Base-by-base conservation (phyloP, 2,329 filamentous ascomycete genomes). In the Rachicladosporium sp. region DNA sequence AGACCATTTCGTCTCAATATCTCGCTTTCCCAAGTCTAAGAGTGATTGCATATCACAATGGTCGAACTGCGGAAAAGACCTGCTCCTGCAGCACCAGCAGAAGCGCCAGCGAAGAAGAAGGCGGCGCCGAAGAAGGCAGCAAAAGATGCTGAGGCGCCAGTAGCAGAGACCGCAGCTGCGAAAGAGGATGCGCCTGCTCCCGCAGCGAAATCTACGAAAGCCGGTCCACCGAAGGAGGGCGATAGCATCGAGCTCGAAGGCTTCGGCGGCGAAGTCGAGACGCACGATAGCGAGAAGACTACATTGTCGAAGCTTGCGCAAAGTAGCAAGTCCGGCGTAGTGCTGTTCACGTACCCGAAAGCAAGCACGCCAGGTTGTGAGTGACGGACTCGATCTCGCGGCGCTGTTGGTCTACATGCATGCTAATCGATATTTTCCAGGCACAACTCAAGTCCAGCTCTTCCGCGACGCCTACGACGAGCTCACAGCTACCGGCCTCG, bases 281-380 rank as follows among this genome's bases (percentile, higher is more conserved):
- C 81, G 46, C 78, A 96, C 49, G 85, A 93, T 47, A 87, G 87
- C 53, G 67, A 71, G 39, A 83, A 81, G 65, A 87, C 82, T 4
- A 86, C 78, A 1, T 68, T 98, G 43, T 81, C 85, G 65, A 70
- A 78, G 51, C 76, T 98, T 15, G 73, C 95, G 36, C 80, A 86
- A 37, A 74, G 82, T 56, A 93, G 87, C 72, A 79, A 84, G 65
- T 71, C 74, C 29, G 91, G 89, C 19, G 82, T 96, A 33, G 85
- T 94, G 29, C 67, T 96, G 23, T 95, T 98, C 62, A 95, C 88
- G 27, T 96, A 96, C 58, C 91, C 91, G 43, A 93, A 83, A 66
- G 91, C 91, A 9, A 91, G 82, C 21, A 98, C 91, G 13, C 85
- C 86, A 30, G 89, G 89, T 46, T 96, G 89, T 94, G 77, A 75